Conservation (phyloP, 2,329 filamentous ascomycete species). For the Aspergillus pseudotamarii region DNA sequence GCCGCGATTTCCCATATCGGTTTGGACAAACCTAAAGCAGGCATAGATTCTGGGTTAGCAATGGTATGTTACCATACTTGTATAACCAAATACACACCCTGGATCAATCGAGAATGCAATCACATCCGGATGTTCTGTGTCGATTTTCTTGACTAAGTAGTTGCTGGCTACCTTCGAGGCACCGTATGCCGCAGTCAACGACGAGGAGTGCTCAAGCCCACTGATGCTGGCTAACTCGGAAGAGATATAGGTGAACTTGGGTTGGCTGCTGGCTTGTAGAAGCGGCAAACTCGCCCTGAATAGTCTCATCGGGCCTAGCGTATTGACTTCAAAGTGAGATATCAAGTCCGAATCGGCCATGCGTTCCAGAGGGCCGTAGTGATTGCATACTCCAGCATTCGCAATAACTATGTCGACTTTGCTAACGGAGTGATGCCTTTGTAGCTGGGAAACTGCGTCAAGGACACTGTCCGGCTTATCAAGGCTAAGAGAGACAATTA, state of each 20-base stretch:
- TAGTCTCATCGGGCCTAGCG: constrained; percentile 31
- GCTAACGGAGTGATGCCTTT: constrained; percentile 5
- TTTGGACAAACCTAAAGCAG: constrained; percentile 38
- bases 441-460: not conserved
- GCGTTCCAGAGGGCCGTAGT: constrained; percentile 35
- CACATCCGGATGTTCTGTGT: constrained; percentile 25
- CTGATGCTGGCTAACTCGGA: constrained; percentile 41
- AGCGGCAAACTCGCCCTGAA: constrained; percentile 42
- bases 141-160: constrained; percentile 24
- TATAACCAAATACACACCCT: constrained; percentile 27
- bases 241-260: constrained; percentile 41
- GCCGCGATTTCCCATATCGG: constrained; percentile 45
- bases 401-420: constrained; percentile 30
- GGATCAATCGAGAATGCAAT: constrained; percentile 34
- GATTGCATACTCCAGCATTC: constrained; percentile 50
- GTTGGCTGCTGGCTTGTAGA: constrained; percentile 21
- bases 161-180: constrained; percentile 28
- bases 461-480: not conserved
- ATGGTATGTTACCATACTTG: not conserved
- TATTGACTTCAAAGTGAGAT: constrained; percentile 48
- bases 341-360: constrained; percentile 41
- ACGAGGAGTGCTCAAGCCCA: constrained; percentile 25
- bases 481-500: constrained; percentile 2
- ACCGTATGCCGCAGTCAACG: constrained; percentile 24
- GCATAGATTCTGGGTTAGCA: not conserved